These are phyloP conservation scores for Trichoderma erinaceum DNA, from an alignment of 495 filamentous ascomycete genomes.

Conservation along the genomic window DNA sequence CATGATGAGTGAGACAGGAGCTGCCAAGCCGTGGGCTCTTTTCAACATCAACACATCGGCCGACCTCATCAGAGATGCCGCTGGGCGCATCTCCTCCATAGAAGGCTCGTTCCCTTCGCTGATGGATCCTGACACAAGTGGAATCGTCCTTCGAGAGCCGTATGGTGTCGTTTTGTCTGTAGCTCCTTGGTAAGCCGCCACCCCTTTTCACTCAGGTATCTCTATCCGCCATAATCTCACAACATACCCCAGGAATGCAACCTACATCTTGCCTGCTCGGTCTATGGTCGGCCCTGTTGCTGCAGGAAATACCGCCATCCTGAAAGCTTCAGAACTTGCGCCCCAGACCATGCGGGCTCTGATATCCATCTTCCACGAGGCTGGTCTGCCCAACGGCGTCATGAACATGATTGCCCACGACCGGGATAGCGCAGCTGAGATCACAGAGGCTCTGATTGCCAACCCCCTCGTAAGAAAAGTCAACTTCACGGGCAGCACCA, in stretches of 20 bases:
- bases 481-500: slow-evolving; percentile 61
- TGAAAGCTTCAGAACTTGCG: slow-evolving; percentile 62
- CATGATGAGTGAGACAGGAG: slow-evolving; percentile 66
- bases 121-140: slow-evolving; percentile 48
- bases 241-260: slow-evolving; percentile 57
- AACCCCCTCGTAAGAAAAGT: slow-evolving; percentile 53
- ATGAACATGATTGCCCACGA: slow-evolving; percentile 53
- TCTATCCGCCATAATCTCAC: background rate
- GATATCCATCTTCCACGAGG: slow-evolving; percentile 61
- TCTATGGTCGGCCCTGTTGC: slow-evolving; percentile 71
- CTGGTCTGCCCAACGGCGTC: slow-evolving; percentile 59
- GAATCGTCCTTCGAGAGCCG: slow-evolving; percentile 72
- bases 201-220: background rate
- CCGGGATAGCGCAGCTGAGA: slow-evolving; percentile 44
- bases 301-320: slow-evolving; percentile 59
- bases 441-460: slow-evolving; percentile 53
- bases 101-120: slow-evolving; percentile 56
- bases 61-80: slow-evolving; percentile 62
- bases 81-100: slow-evolving; percentile 56
- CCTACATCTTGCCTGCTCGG: slow-evolving; percentile 63
- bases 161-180: slow-evolving; percentile 76
- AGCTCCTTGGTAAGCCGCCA: slow-evolving; percentile 64
- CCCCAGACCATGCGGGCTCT: slow-evolving; percentile 72
- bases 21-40: slow-evolving; percentile 43
- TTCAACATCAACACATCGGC: slow-evolving; percentile 59